These are phyloP conservation scores for Cystobasidium slooffiae DNA, from an alignment of 1,284 basidiomycete species.

Conservation along the genomic window DNA sequence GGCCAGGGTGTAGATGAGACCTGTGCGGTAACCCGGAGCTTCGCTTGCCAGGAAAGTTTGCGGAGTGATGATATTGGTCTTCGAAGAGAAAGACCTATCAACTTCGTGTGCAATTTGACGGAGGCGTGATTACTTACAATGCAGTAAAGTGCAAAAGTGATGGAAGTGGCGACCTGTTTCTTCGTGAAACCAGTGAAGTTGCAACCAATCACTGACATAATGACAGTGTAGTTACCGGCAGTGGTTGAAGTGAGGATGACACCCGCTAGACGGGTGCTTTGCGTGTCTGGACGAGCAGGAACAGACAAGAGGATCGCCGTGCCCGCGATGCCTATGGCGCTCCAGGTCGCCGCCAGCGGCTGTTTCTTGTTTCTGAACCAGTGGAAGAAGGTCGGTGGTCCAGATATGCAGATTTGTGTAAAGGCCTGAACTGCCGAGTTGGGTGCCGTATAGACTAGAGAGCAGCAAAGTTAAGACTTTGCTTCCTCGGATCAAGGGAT, in stretches of 20 bases:
- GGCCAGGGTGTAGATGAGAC: neutral
- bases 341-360: neutral
- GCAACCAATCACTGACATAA: slow-evolving; percentile 21
- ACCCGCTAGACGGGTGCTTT: slow-evolving; percentile 7
- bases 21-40: slow-evolving; percentile 5
- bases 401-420: neutral
- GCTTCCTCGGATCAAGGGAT: neutral
- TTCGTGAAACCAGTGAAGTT: slow-evolving; percentile 25
- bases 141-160: neutral
- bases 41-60: neutral
- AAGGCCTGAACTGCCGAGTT: slow-evolving; percentile 9
- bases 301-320: neutral
- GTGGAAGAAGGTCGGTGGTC: slow-evolving; percentile 1
- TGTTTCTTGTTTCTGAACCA: slow-evolving; percentile 18
- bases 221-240: slow-evolving; percentile 3
- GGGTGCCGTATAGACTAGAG: slow-evolving; percentile 4
- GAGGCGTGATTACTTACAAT: too few relatives aligned
- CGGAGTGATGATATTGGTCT: slow-evolving; percentile 14
- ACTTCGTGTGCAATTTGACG: too few relatives aligned
- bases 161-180: slow-evolving; percentile 11
- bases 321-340: neutral
- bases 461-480: neutral
- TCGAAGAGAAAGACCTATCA: too few relatives aligned
- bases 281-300: neutral
- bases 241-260: neutral